Conservation (phyloP, 768 basidiomycete species). For the Suillus tomentosus region DNA sequence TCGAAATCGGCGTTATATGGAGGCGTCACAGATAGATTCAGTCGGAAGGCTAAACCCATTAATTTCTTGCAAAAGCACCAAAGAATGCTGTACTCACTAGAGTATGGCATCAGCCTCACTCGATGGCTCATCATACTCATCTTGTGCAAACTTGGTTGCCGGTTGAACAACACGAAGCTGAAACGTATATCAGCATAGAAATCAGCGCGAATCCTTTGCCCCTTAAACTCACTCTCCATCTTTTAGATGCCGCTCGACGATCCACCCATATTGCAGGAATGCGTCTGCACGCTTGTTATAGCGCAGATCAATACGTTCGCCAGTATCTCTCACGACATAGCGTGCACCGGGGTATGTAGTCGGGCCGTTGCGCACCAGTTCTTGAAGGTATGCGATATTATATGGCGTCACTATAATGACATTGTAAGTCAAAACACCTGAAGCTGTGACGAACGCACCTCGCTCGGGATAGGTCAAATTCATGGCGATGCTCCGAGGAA, state of each 20-base stretch:
- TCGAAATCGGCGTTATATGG: slow-evolving; percentile 99
- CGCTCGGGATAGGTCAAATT: slow-evolving; percentile 97
- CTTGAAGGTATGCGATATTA: slow-evolving; percentile 92
- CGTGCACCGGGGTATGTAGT: slow-evolving; percentile 94
- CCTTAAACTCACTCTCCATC: slow-evolving; percentile 87
- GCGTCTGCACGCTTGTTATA: slow-evolving; percentile 97
- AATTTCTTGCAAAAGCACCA: slow-evolving; percentile 1
- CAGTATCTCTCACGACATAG: slow-evolving; percentile 96
- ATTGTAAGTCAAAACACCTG: slow-evolving; percentile 15
- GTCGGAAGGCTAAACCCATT: slow-evolving; percentile 74
- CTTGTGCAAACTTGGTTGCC: slow-evolving; percentile 97
- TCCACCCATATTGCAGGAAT: slow-evolving; percentile 96
- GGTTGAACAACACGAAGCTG: slow-evolving; percentile 94
- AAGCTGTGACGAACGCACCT: slow-evolving; percentile 46
- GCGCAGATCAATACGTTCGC: slow-evolving; percentile 93
- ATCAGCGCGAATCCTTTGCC: slow-evolving; percentile 3
- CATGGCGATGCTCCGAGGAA: slow-evolving; percentile 94
- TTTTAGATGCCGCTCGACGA: slow-evolving; percentile 95
- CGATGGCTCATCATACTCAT: slow-evolving; percentile 99
- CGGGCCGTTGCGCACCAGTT: slow-evolving; percentile 93
- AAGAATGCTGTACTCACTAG: slow-evolving; percentile 61
- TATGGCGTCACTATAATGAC: slow-evolving; percentile 82
- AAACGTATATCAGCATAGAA: slow-evolving; percentile 19
- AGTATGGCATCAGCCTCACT: slow-evolving; percentile 96
- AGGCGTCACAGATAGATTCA: slow-evolving; percentile 97